A percentile compares a stretch with the other conserved stretches of the same genome.
Conservation (phyloP, 2,329 filamentous ascomycete species). For the Pseudofabraea citricarpa region DNA sequence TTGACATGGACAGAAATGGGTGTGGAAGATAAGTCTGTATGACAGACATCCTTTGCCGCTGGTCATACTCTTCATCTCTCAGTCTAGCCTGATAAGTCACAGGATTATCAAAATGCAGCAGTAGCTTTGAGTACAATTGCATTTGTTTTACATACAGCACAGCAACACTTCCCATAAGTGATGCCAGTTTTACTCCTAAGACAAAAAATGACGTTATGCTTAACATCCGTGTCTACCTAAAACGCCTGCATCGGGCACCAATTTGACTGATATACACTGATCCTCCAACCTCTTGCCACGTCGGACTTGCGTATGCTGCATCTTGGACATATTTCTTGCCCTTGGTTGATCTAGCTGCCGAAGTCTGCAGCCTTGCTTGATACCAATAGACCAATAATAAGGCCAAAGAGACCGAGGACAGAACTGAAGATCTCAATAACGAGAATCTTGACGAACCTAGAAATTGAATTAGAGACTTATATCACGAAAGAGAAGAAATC, state of each 20-base stretch:
- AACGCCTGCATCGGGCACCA: constrained; percentile 12
- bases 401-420: constrained; percentile 89
- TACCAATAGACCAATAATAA: constrained; percentile 89
- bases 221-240: constrained; percentile 16
- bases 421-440: constrained; percentile 99
- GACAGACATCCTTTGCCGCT: no score
- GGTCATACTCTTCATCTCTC: neutral
- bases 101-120: neutral
- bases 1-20: no score
- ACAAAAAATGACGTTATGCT: neutral
- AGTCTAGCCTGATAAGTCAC: neutral
- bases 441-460: constrained; percentile 94
- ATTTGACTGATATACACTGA: constrained; percentile 16
- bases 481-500: no score
- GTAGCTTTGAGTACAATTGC: neutral
- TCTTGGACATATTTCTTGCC: constrained; percentile 3
- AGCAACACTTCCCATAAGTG: constrained; percentile 11
- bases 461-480: constrained; percentile 10
- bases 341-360: no score
- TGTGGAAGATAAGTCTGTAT: no score
- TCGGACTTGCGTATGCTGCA: neutral
- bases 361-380: constrained; percentile 81
- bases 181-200: constrained; percentile 9
- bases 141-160: constrained; percentile 22
- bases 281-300: neutral